A percentile compares a stretch with the other conserved stretches of the same genome.
Conservation (phyloP, 495 filamentous ascomycete species). For the Xylaria longipes region DNA sequence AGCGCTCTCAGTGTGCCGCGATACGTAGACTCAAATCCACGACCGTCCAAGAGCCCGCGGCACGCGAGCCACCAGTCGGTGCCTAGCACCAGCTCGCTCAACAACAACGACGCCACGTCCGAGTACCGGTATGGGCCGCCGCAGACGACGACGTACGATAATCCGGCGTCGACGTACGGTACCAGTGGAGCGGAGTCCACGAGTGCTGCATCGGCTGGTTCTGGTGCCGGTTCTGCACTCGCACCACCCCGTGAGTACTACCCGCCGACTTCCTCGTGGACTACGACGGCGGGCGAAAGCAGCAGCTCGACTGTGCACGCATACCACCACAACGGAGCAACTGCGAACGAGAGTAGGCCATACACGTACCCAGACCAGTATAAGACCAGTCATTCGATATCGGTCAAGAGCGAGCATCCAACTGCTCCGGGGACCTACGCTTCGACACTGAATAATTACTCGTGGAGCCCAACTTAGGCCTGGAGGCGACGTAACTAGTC, state of each 20-base stretch:
- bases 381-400: slow-evolving; percentile 30
- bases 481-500: neutral
- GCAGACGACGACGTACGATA: slow-evolving; percentile 31
- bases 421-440: slow-evolving; percentile 40
- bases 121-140: slow-evolving; percentile 59
- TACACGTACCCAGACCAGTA: slow-evolving; percentile 49
- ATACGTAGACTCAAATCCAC: slow-evolving; percentile 60
- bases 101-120: slow-evolving; percentile 51
- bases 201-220: slow-evolving; percentile 22
- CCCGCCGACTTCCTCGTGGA: slow-evolving; percentile 52
- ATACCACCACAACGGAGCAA: slow-evolving; percentile 38
- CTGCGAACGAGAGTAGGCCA: slow-evolving; percentile 43
- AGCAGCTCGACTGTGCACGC: slow-evolving; percentile 43
- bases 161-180: slow-evolving; percentile 37
- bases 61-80: slow-evolving; percentile 57
- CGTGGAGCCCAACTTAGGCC: slow-evolving; percentile 43
- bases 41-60: slow-evolving; percentile 60
- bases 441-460: slow-evolving; percentile 44
- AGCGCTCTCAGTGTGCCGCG: slow-evolving; percentile 51
- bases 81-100: slow-evolving; percentile 48
- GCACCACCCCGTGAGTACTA: slow-evolving; percentile 54
- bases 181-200: slow-evolving; percentile 33
- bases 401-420: slow-evolving; percentile 39
- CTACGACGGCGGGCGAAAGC: slow-evolving; percentile 49
- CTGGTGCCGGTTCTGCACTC: slow-evolving; percentile 31